Conservation (phyloP, 1,284 basidiomycete species). For the Agaricales sp. region DNA sequence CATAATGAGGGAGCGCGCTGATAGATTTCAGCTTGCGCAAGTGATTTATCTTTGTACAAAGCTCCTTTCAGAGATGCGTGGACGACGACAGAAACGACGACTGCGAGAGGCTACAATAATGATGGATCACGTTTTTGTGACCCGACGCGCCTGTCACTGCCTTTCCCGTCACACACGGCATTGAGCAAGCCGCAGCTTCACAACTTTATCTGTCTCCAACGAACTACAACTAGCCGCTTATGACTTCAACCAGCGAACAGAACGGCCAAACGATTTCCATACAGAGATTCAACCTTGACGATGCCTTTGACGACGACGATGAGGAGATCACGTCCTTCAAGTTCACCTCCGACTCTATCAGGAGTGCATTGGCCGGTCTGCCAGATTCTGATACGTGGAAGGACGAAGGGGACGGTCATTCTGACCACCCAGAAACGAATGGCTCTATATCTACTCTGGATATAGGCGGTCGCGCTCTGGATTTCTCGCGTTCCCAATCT, state of each 20-base stretch:
- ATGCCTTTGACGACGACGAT: constrained; percentile 59
- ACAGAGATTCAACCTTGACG: constrained; percentile 57
- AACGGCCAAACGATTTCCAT: too few relatives aligned
- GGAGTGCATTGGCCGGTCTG: constrained; percentile 46
- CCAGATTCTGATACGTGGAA: constrained; percentile 20
- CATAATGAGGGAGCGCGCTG: constrained; percentile 27
- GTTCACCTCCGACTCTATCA: constrained; percentile 48
- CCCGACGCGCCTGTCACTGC: not conserved
- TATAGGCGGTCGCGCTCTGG: constrained; percentile 2
- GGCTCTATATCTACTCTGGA: constrained; percentile 41
- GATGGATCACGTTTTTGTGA: not conserved
- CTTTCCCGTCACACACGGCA: too few relatives aligned
- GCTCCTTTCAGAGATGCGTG: too few relatives aligned
- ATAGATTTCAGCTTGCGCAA: not conserved
- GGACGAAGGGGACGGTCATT: constrained; percentile 22
- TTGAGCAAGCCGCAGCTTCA: too few relatives aligned
- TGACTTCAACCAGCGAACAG: too few relatives aligned
- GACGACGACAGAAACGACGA: too few relatives aligned
- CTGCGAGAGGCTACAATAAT: too few relatives aligned
- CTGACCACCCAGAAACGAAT: constrained; percentile 24
- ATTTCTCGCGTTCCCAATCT: not conserved
- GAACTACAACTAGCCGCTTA: too few relatives aligned
- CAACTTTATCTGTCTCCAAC: too few relatives aligned
- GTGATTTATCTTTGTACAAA: too few relatives aligned
- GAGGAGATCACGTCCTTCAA: constrained; percentile 27